phyloP scores from a whole-genome alignment of 1,139 yeast species.

The Nadsonia commutata region DNA sequence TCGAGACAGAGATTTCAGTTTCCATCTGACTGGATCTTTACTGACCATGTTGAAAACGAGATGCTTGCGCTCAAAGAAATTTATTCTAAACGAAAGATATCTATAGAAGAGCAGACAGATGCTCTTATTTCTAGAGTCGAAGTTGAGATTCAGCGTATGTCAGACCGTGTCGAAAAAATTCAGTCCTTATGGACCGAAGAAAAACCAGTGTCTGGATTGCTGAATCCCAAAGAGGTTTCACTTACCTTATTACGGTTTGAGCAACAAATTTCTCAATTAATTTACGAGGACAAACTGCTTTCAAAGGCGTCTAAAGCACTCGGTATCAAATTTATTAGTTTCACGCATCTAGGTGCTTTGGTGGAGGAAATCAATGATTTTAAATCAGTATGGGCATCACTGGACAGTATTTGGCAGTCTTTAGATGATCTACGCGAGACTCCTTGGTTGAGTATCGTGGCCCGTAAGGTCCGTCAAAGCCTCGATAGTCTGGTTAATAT shows the following conservation, averaged over 20 bases:
- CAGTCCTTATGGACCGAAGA: conserved; percentile 34
- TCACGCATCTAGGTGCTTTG: conserved; percentile 23
- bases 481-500: conserved; percentile 37
- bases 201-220: conserved; percentile 34
- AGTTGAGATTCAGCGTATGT: conserved; percentile 29
- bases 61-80: conserved; percentile 32
- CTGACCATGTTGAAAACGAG: conserved; percentile 49
- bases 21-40: conserved; percentile 42
- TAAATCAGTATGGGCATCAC: conserved; percentile 50
- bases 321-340: conserved; percentile 24
- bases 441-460: conserved; percentile 39
- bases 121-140: conserved; percentile 30
- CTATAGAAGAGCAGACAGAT: conserved; percentile 32
- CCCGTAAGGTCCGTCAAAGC: conserved; percentile 32
- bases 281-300: conserved; percentile 17
- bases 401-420: conserved; percentile 41
- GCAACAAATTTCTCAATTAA: conserved; percentile 16
- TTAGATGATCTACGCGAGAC: conserved; percentile 30
- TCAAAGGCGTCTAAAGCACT: conserved; percentile 31
- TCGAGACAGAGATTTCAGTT: conserved; percentile 33
- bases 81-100: conserved; percentile 24
- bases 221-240: conserved; percentile 39
- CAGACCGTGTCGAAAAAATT: conserved; percentile 21
- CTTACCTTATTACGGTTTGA: conserved; percentile 32
- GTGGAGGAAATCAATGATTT: conserved; percentile 43